Base-by-base conservation (phyloP, 2,329 filamentous ascomycete species). In the Diatrype stigma region DNA sequence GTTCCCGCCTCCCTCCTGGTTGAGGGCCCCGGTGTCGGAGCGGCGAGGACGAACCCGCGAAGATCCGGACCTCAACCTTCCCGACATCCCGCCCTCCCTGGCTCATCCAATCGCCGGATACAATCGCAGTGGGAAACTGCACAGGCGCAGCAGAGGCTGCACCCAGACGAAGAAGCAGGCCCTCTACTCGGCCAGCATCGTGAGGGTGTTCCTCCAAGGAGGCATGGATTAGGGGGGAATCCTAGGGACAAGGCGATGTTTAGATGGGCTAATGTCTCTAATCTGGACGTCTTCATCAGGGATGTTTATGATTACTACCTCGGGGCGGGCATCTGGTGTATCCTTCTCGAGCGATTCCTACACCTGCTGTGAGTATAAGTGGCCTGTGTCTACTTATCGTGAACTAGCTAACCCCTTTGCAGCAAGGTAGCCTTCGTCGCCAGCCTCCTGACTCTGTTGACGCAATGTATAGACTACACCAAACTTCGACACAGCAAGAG, bases 191-290 rank as follows among this genome's bases (percentile, higher is more conserved):
- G 51, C 21, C 57, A 49, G 17, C 48, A 37, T 21, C 55, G 52
- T 34, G 30, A 55, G 26, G 58, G 49, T 26, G 48, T 58, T 32
- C 53, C 59, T n/a, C 42, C 52, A 17, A 60, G 58, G 44, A 53
- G 58, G 45, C 55, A 59, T 11, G 62, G 63, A 6, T 55, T 65
- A 19, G 37, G 52, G 16, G 60, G 55, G 23, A 65, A 65, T 48
- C 71, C 73, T 12, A 84, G 84, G 67, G 87, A 93, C 64, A 87
- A 86, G 67, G 91, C 92, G 3, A 82, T 96, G 74, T 96, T 90
- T 86, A 82, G 89, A 70, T 96, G 92, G 89, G 89, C 89, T 49
- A 96, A 96, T 63, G 89, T 94, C 51, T 84, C 89, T 35, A 94
- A 96, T 63, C 75, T 96, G 48, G 92, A 96, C 69, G 86, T 84